A percentile compares a stretch with the other conserved stretches of the same genome.
Conservation (phyloP, 148 eudicot species). For the Drosera capensis region DNA sequence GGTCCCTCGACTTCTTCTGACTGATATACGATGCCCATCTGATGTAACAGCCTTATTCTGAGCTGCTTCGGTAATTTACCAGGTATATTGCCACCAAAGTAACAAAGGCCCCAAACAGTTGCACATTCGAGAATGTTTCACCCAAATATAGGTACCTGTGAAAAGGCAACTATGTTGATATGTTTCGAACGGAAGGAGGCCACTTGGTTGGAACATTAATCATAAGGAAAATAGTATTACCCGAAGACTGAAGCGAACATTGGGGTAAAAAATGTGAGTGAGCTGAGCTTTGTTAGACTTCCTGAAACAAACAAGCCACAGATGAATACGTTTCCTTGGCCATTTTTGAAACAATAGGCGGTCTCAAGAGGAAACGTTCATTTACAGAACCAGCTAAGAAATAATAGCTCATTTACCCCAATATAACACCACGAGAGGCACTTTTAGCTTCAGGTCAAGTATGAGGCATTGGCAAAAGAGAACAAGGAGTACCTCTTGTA, state of each 20-base stretch:
- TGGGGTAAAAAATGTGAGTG: conserved; percentile 92
- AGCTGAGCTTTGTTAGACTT: conserved; percentile 96
- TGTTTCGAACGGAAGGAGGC: too few species aligned
- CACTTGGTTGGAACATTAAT: too few species aligned
- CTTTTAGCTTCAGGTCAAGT: too few species aligned
- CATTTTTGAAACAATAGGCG: too few species aligned
- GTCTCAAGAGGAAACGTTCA: too few species aligned
- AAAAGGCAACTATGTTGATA: too few species aligned
- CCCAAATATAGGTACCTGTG: conserved; percentile 69
- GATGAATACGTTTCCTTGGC: too few species aligned
- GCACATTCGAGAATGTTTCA: conserved; percentile 71
- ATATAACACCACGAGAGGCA: neutral
- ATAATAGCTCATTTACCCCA: too few species aligned
- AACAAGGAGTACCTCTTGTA: conserved; percentile 57
- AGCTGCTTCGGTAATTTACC: conserved; percentile 51
- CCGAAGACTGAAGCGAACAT: conserved; percentile 98
- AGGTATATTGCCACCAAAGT: conserved; percentile 73
- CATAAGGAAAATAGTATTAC: conserved; percentile 37
- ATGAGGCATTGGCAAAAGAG: neutral
- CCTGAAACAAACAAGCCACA: conserved; percentile 41
- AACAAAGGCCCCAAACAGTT: too few species aligned
- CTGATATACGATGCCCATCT: too few species aligned
- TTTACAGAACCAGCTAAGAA: too few species aligned
- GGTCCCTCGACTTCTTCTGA: too few species aligned
- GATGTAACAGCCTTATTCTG: conserved; percentile 19